Percentiles rank a stretch among this genome's conserved stretches.
Evolutionary conservation across 2,329 filamentous ascomycete genomes (phyloP).

Genomic region (Leptographium flavum): DNA sequence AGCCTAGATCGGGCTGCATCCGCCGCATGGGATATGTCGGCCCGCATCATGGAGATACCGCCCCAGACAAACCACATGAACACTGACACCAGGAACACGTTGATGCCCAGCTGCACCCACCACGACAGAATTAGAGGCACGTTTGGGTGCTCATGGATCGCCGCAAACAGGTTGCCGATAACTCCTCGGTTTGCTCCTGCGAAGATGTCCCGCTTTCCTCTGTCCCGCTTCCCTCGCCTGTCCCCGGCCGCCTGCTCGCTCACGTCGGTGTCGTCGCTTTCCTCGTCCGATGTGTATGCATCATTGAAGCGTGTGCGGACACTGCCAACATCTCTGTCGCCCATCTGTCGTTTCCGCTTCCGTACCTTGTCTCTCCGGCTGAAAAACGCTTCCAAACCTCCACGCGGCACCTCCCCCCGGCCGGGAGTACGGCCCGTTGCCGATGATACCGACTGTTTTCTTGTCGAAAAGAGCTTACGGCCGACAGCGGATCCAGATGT

Average conservation of each 20-base stretch:
- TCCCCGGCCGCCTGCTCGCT: slow-evolving; percentile 11
- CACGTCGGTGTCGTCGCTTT: slow-evolving; percentile 16
- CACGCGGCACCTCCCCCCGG: slow-evolving; percentile 47
- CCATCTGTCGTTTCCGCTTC: slow-evolving; percentile 38
- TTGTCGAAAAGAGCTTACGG: slow-evolving; percentile 8
- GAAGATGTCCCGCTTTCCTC: neutral
- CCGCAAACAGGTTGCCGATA: slow-evolving; percentile 30
- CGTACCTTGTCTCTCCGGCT: slow-evolving; percentile 30
- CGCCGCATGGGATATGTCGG: slow-evolving; percentile 61
- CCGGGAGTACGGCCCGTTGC: slow-evolving; percentile 34
- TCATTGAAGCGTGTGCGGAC: slow-evolving; percentile 30
- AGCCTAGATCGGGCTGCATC: slow-evolving; percentile 54
- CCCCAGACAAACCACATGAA: slow-evolving; percentile 54
- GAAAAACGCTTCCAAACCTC: slow-evolving; percentile 22
- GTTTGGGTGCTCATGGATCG: slow-evolving; percentile 41
- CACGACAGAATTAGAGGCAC: slow-evolving; percentile 44
- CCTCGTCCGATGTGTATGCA: slow-evolving; percentile 36
- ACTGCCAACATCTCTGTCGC: slow-evolving; percentile 37
- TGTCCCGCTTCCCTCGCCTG: slow-evolving; percentile 8
- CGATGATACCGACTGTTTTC: slow-evolving; percentile 3
- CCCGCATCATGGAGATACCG: slow-evolving; percentile 54
- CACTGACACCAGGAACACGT: slow-evolving; percentile 41
- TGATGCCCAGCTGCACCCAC: slow-evolving; percentile 49
- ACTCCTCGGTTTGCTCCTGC: slow-evolving; percentile 17
- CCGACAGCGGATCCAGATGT: slow-evolving; percentile 28